Evolutionary conservation across 2,329 filamentous ascomycete genomes (phyloP).

Genomic region (Diaporthe longicolla): DNA sequence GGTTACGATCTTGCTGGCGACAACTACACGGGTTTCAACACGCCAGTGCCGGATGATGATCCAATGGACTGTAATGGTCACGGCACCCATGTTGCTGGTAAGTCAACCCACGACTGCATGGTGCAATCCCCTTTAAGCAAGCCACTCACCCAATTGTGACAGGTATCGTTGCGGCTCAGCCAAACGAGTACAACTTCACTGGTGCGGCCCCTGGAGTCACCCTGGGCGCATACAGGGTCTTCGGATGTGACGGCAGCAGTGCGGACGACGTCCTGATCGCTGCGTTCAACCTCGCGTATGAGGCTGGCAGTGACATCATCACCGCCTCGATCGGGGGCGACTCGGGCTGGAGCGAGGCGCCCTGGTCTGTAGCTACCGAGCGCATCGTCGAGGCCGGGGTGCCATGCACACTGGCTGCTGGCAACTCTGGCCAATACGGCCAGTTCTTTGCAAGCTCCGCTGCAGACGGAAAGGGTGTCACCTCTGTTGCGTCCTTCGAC

Average conservation of each 20-base stretch:
- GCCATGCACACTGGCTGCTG: conserved; percentile 47
- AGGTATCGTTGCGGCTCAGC: conserved; percentile 61
- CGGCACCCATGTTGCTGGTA: conserved; percentile 42
- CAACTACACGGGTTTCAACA: conserved; percentile 25
- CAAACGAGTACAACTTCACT: conserved; percentile 54
- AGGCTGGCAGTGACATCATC: conserved; percentile 56
- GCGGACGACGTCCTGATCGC: conserved; percentile 58
- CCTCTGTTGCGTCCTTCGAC: conserved; percentile 47
- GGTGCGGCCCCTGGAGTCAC: conserved; percentile 59
- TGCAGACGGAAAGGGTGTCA: conserved; percentile 47
- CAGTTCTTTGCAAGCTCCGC: conserved; percentile 46
- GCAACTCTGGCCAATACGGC: conserved; percentile 47
- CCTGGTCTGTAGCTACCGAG: conserved; percentile 46
- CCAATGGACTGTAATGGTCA: conserved; percentile 34
- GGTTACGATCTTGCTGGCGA: conserved; percentile 37
- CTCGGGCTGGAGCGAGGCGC: conserved; percentile 49
- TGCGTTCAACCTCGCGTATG: conserved; percentile 59
- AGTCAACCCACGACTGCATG: neutral
- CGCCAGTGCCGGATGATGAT: conserved; percentile 29
- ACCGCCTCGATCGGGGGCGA: conserved; percentile 48
- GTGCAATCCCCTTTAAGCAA: too few species aligned
- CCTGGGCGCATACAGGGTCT: conserved; percentile 57
- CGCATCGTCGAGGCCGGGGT: conserved; percentile 51
- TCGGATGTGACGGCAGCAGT: conserved; percentile 49
- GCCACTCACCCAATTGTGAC: too few species aligned